Conservation (phyloP, 2,329 filamentous ascomycete species). For the Fusarium setosum region DNA sequence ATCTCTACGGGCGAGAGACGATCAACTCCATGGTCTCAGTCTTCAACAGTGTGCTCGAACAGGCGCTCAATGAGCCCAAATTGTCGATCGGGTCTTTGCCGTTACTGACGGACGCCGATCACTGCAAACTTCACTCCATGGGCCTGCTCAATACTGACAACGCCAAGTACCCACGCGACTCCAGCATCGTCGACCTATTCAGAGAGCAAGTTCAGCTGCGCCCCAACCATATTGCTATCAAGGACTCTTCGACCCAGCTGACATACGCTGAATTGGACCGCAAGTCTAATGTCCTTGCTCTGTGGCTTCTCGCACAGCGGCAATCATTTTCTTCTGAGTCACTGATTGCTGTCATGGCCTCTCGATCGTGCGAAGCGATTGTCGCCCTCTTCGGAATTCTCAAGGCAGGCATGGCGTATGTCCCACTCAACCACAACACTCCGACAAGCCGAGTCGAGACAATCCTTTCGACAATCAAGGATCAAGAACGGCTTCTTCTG, state of each 20-base stretch:
- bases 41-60: conserved; percentile 27
- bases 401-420: conserved; percentile 31
- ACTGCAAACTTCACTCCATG: conserved; percentile 14
- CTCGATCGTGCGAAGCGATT: conserved; percentile 17
- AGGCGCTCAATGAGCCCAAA: neutral
- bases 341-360: conserved; percentile 14
- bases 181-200: conserved; percentile 38
- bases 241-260: conserved; percentile 12
- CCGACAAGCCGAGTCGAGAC: conserved; percentile 15
- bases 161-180: conserved; percentile 29
- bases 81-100: neutral
- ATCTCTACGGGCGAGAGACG: conserved; percentile 27
- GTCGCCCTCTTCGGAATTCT: conserved; percentile 24
- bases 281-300: conserved; percentile 9
- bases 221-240: conserved; percentile 32
- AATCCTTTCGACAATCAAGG: conserved; percentile 12
- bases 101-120: neutral
- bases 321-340: neutral
- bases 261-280: conserved; percentile 36
- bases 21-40: conserved; percentile 29
- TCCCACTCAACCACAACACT: conserved; percentile 27
- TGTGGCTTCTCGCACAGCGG: neutral
- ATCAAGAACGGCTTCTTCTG: conserved; percentile 5
- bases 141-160: conserved; percentile 27
- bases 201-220: conserved; percentile 23